These are phyloP conservation scores for Nissolia schottii DNA, from an alignment of 306 rosid genomes.

Conservation along the genomic window DNA sequence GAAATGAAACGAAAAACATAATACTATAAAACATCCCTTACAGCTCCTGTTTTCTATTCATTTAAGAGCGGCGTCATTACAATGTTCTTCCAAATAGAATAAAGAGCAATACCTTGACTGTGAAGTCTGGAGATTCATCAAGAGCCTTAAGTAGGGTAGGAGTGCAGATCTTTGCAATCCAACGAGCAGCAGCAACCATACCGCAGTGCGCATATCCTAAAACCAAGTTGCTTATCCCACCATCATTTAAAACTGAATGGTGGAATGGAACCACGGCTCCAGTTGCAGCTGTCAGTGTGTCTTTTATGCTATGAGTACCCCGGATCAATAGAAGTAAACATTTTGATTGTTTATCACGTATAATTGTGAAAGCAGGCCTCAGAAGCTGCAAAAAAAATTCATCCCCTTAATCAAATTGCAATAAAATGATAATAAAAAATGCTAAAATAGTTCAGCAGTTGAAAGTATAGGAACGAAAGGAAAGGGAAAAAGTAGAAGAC, in stretches of 20 bases:
- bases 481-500: neutral
- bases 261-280: conserved; percentile 97
- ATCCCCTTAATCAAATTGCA: conserved; percentile 24
- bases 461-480: neutral
- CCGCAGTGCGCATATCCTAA: conserved; percentile 98
- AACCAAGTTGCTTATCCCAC: conserved; percentile 90
- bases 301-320: conserved; percentile 98
- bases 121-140: conserved; percentile 72
- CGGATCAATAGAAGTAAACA: conserved; percentile 92
- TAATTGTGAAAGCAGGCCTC: conserved; percentile 93
- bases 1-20: neutral
- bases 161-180: conserved; percentile 93
- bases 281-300: conserved; percentile 93
- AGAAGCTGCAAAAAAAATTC: conserved; percentile 57
- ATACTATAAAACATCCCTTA: neutral
- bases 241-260: conserved; percentile 86
- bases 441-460: neutral
- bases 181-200: conserved; percentile 99
- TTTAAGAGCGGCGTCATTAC: neutral
- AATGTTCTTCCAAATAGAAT: conserved; percentile 4
- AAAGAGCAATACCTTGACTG: conserved; percentile 52
- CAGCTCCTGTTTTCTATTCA: neutral
- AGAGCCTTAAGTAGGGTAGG: conserved; percentile 80
- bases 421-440: neutral
- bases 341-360: conserved; percentile 62